A percentile compares a stretch with the other conserved stretches of the same genome.
Evolutionary conservation across 768 basidiomycete genomes (phyloP).

Genomic region (Neoboletus subvelutipes): DNA sequence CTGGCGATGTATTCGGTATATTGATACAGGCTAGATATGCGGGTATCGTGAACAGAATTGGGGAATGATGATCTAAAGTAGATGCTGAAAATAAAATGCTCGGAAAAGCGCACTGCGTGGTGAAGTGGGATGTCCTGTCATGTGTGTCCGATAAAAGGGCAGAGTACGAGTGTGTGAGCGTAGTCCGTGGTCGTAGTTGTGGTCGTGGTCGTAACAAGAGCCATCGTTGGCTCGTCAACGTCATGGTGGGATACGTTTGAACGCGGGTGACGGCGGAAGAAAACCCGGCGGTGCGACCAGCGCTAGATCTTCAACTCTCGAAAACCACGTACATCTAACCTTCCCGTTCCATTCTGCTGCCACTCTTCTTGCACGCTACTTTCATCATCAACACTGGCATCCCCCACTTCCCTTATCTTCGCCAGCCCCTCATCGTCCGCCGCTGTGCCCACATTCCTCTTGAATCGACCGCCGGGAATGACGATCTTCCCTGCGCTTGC

Average conservation of each 20-base stretch:
- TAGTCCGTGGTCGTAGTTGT: slow-evolving; percentile 2
- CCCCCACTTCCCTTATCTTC: slow-evolving; percentile 22
- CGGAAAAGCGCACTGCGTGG: slow-evolving; percentile 1
- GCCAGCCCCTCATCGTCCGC: slow-evolving; percentile 10
- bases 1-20: slow-evolving; percentile 19
- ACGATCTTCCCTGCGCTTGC: slow-evolving; percentile 53
- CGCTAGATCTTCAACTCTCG: slow-evolving; percentile 68
- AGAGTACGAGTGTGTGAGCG: slow-evolving; percentile 1
- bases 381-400: slow-evolving; percentile 35
- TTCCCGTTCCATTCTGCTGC: slow-evolving; percentile 66
- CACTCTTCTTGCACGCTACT: slow-evolving; percentile 45
- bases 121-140: slow-evolving; percentile 5
- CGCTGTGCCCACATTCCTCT: slow-evolving; percentile 27
- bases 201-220: slow-evolving; percentile 10
- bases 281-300: not conserved
- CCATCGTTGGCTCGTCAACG: slow-evolving; percentile 12
- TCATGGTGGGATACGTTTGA: slow-evolving; percentile 1
- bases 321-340: slow-evolving; percentile 76
- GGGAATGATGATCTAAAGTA: slow-evolving; percentile 28
- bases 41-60: slow-evolving; percentile 25
- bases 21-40: slow-evolving; percentile 28
- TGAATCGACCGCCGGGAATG: slow-evolving; percentile 60
- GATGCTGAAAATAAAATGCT: slow-evolving; percentile 29
- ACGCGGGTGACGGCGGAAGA: not conserved
- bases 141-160: slow-evolving; percentile 8